A percentile compares a stretch with the other conserved stretches of the same genome.
phyloP scores from a whole-genome alignment of 1,284 basidiomycete genomes.

The Cryptococcus hybrid region DNA sequence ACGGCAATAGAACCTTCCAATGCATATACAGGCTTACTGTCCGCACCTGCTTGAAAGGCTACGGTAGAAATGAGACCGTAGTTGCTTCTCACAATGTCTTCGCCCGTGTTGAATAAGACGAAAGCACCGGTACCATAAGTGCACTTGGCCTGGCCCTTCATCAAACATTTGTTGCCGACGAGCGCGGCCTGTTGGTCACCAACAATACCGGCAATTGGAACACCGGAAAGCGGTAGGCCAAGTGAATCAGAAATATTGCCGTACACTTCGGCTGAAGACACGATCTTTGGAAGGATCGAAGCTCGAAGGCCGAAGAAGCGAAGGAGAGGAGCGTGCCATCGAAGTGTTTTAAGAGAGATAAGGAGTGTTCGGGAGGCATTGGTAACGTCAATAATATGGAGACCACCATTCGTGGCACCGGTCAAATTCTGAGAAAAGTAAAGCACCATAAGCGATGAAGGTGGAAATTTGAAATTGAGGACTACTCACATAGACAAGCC shows the following conservation, averaged over 20 bases:
- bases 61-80: slow-evolving; percentile 88
- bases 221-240: slow-evolving; percentile 66
- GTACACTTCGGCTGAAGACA: slow-evolving; percentile 90
- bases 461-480: neutral
- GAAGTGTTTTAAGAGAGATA: slow-evolving; percentile 74
- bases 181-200: slow-evolving; percentile 97
- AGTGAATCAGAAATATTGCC: slow-evolving; percentile 61
- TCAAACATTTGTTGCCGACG: slow-evolving; percentile 92
- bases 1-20: slow-evolving; percentile 95
- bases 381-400: slow-evolving; percentile 93
- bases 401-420: slow-evolving; percentile 63
- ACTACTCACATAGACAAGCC: slow-evolving; percentile 80
- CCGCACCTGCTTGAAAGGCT: slow-evolving; percentile 85
- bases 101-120: slow-evolving; percentile 85
- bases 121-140: slow-evolving; percentile 97
- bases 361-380: slow-evolving; percentile 96
- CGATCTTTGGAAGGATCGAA: slow-evolving; percentile 80
- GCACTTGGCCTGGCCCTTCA: slow-evolving; percentile 83
- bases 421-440: slow-evolving; percentile 66
- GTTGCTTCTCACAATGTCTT: slow-evolving; percentile 75
- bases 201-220: slow-evolving; percentile 85
- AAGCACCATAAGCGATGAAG: neutral
- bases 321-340: slow-evolving; percentile 81
- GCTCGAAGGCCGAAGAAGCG: slow-evolving; percentile 81
- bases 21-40: slow-evolving; percentile 80